These are phyloP conservation scores for Trichosporon inkin DNA, from an alignment of 1,284 basidiomycete species.

Conservation along the genomic window DNA sequence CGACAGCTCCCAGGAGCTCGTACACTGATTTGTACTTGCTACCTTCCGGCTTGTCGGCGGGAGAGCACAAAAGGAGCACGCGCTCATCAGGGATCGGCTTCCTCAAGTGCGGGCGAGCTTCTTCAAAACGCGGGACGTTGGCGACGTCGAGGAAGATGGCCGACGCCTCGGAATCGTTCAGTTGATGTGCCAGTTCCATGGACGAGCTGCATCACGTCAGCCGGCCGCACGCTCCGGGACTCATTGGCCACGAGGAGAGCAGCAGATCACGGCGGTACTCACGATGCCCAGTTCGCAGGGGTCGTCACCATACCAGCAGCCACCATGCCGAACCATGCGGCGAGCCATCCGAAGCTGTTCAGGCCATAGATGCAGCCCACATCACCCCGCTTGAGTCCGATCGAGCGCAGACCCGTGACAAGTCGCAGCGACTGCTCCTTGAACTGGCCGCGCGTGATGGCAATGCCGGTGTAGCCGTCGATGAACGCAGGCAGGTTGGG, in stretches of 20 bases:
- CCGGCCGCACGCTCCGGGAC: background rate
- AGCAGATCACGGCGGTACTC: slow-evolving; percentile 20
- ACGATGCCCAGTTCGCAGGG: slow-evolving; percentile 45
- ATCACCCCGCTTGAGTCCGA: slow-evolving; percentile 34
- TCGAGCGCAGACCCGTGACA: slow-evolving; percentile 55
- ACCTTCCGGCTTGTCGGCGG: slow-evolving; percentile 10
- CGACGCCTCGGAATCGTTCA: slow-evolving; percentile 56
- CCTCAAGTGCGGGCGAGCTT: slow-evolving; percentile 19
- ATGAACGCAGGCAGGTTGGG: slow-evolving; percentile 52
- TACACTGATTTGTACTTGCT: slow-evolving; percentile 12
- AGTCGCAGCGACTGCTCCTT: slow-evolving; percentile 58
- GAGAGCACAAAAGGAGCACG: slow-evolving; percentile 14
- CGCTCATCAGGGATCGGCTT: slow-evolving; percentile 8
- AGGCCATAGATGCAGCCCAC: slow-evolving; percentile 44
- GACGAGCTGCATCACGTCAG: slow-evolving; percentile 31
- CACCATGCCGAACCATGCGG: slow-evolving; percentile 58
- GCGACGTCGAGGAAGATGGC: slow-evolving; percentile 59
- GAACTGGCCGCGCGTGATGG: slow-evolving; percentile 59
- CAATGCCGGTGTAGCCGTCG: slow-evolving; percentile 60
- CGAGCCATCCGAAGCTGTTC: slow-evolving; percentile 63
- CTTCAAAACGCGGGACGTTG: slow-evolving; percentile 48
- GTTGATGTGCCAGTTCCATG: slow-evolving; percentile 46
- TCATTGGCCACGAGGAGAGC: background rate
- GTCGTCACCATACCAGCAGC: slow-evolving; percentile 36
- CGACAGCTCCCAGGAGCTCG: slow-evolving; percentile 11